Evolutionary conservation across 192 early-diverging fungal species (phyloP), one percentile per base, ranked within the genome.

Genomic region (Rhizophagus clarus): DNA sequence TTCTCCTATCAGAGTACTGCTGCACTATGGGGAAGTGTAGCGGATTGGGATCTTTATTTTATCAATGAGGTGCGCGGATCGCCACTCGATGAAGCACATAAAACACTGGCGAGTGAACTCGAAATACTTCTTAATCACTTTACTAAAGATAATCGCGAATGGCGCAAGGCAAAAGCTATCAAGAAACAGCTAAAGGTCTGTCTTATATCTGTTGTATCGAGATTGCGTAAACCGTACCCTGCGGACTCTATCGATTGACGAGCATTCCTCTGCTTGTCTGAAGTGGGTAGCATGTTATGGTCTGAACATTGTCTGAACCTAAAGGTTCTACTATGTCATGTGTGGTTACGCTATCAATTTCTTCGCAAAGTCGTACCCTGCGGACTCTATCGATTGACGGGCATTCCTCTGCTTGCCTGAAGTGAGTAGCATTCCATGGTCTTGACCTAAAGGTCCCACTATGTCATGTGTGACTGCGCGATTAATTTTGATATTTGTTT

Each of bases 1-100:
- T 64, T 77, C n/a, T n/a, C 76, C 64, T 64, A 77, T 69, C 62
- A 80, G 79, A 80, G 56, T 80, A 80, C 61, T 72, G 79, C 69
- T 69, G 22, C 56, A 61, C 28, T 60, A 28, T 80, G n/a, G 69
- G 79, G 79, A 62, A 72, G 61, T 11, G 69, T 72, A 40, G 71
- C 61, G n/a, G 69, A 80, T 63, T 80, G 79, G 79, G 69, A 72
- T 42, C 47, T 80, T 24, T 72, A 80, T 72, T 72, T 80, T 70
- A 70, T 80, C 71, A 72, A 56, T n/a, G 71, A 80, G 72, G 45
- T 80, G 45, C 79, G 69, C n/a, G 60, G 60, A 1, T 26, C 0
- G 17, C 40, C 28, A 10, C 10, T 17, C 34, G 37, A 61, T 20
- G 10, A 34, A 37, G 8, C 60, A 62, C 74, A 75, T 47, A 75